Evolutionary conservation across 352 stramenopile species (phyloP), one percentile per base, ranked within the genome.

Genomic region (Globisporangium canariense): DNA sequence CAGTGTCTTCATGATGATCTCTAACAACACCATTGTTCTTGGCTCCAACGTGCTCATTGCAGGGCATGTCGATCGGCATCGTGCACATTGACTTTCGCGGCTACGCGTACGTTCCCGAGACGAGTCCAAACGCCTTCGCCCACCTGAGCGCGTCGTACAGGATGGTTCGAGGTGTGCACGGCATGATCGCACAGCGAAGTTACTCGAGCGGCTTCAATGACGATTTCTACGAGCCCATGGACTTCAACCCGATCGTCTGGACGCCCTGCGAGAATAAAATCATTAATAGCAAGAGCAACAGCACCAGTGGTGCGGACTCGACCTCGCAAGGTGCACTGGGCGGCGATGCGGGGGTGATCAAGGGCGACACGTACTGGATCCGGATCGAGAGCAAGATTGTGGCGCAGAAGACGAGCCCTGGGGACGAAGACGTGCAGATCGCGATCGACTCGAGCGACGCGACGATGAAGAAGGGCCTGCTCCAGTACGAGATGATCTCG

Each of bases 31-130:
- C 16, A 14, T 45, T 43, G 41, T 41, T 18, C 2, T 52, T 4
- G 28, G 22, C 22, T 28, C 25, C 25, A 46, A 54, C n/a, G 18
- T 49, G 20, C 34, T 43, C 56, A 36, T 25, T 14, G 25, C 28
- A 78, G 71, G 64, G 64, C 59, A 78, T 78, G 71, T 74, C 71
- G 10, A 71, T 78, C 43, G 65, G 71, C 14, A 66, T 79, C 40
- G 50, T 61, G 22, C 67, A 74, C 63, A 70, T 79, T 6, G 72
- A 79, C 46, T 77, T 76, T 30, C 69, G 72, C 4, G 69, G 72
- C 50, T 66, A 57, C 50, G 69, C 68, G 18, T 69, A 67, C 56
- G 68, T 76, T 3, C 71, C 71, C 0, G 53, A 51, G 22, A 28
- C 28, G 1, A 54, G 10, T 38, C 52, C 32, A 1, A 32, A 62